phyloP scores from a whole-genome alignment of 2,329 filamentous ascomycete species.

The Colletotrichum caudatum region DNA sequence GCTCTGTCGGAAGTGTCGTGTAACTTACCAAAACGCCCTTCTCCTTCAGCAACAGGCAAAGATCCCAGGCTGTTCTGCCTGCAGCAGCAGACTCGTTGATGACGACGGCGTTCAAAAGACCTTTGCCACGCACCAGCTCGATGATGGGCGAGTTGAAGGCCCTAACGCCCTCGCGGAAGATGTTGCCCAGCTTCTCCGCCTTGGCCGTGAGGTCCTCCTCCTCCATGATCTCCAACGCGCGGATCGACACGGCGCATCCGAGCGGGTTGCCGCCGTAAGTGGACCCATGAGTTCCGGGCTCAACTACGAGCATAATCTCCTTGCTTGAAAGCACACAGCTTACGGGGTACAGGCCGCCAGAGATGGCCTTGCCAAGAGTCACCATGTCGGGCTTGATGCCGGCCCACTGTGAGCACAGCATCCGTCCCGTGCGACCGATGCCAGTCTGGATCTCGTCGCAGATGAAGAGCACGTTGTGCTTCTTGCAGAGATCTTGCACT shows the following conservation, averaged over 20 bases:
- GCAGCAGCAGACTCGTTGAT: constrained; percentile 91
- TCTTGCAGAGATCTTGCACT: constrained; percentile 87
- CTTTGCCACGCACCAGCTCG: constrained; percentile 87
- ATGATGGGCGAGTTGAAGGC: constrained; percentile 85
- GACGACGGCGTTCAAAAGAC: constrained; percentile 93
- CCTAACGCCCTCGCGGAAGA: constrained; percentile 84
- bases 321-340: constrained; percentile 89
- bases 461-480: constrained; percentile 95
- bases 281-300: constrained; percentile 96
- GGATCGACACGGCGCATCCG: constrained; percentile 94
- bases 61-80: constrained; percentile 92
- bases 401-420: constrained; percentile 95
- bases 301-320: constrained; percentile 94
- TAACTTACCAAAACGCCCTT: constrained; percentile 88
- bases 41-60: constrained; percentile 94
- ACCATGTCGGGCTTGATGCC: constrained; percentile 96
- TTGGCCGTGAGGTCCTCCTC: constrained; percentile 86
- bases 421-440: constrained; percentile 92
- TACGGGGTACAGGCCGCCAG: constrained; percentile 98
- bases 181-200: constrained; percentile 82
- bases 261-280: constrained; percentile 99
- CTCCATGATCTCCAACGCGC: constrained; percentile 91
- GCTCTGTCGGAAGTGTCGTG: neutral
- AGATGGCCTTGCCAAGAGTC: constrained; percentile 96
- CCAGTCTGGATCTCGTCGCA: constrained; percentile 99